Evolutionary conservation across 2,329 filamentous ascomycete genomes (phyloP), one percentile per base, ranked within the genome.

Genomic region (Fusarium sambucinum): DNA sequence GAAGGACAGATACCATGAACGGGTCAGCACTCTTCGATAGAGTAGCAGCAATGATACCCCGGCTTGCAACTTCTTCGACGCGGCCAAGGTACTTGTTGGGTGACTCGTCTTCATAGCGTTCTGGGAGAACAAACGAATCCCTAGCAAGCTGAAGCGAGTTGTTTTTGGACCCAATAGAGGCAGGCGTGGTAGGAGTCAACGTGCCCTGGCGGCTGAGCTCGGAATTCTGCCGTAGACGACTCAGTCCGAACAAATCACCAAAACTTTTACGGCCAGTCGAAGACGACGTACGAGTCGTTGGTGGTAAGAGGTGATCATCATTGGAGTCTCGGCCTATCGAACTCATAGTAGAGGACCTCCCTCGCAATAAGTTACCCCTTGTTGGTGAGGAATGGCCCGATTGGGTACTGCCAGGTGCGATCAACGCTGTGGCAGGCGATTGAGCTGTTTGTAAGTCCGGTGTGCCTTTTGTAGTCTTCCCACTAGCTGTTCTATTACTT

Each of bases 261-360:
- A 99, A 93, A 79, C 95, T 98, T 79, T 94, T 96, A 55, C 96
- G 88, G 7, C 94, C 94, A n/a, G 91, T 95, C 1, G 93, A 97
- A 1, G 91, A 93, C 1, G 94, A 97, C 8, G 89, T 94, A 52
- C 94, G 86, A n/a, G 89, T 79, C 25, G 87, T 87, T 6, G 89
- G 89, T 5, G 90, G 89, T 9, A 88, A 83, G 7, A 91, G 85
- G 55, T 90, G 88, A 33, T 91, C 88, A 64, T 93, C 92, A 55
- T 89, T 89, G 1, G 90, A 92, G 55, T 87, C 86, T 67, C 91
- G 89, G 19, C 90, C 89, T 42, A 95, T 79, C 1, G 95, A 98
- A 73, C 92, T 94, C 82, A 97, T 86, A 1, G 96, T 98, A 7
- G 94, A 97, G 19, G 96, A 97, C 69, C 96, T 88, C 53, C 90